A percentile compares a stretch with the other conserved stretches of the same genome.
These are phyloP conservation scores for Backusella luteola DNA, from an alignment of 192 early-diverging fungal genomes.

Conservation along the genomic window DNA sequence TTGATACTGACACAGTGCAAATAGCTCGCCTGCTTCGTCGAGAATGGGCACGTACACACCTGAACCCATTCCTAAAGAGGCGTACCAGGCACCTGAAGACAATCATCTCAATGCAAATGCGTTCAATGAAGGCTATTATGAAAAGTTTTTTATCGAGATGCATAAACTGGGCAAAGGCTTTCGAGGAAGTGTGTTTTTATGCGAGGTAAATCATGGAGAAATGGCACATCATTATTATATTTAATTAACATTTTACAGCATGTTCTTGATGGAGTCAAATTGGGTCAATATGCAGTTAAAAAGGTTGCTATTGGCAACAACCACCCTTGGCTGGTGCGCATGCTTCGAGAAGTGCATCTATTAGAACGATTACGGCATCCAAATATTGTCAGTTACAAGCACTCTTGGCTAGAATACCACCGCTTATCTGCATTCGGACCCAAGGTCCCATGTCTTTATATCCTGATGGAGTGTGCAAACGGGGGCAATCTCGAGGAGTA, in stretches of 20 bases:
- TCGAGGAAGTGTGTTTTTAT: conserved; percentile 88
- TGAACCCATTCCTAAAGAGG: conserved; percentile 14
- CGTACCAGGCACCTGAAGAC: not conserved
- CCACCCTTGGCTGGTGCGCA: conserved; percentile 85
- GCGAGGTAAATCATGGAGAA: conserved; percentile 46
- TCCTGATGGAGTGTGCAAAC: conserved; percentile 94
- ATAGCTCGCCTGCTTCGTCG: not conserved
- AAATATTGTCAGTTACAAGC: conserved; percentile 94
- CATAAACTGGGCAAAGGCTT: conserved; percentile 86
- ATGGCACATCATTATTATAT: conserved; percentile 29
- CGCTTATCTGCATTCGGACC: conserved; percentile 77
- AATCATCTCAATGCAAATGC: conserved; percentile 58
- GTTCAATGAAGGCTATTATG: conserved; percentile 96
- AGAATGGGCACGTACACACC: not conserved
- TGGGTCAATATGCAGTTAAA: conserved; percentile 91
- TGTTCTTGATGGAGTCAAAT: conserved; percentile 65
- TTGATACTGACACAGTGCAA: not conserved
- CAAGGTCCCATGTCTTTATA: conserved; percentile 90
- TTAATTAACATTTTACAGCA: conserved; percentile 36
- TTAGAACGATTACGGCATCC: conserved; percentile 87
- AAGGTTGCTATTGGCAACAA: conserved; percentile 92
- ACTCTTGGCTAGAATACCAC: conserved; percentile 91
- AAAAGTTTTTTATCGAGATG: conserved; percentile 87
- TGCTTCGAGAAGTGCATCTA: conserved; percentile 93
- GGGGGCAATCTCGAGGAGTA: conserved; percentile 96